Base-by-base conservation (phyloP, 805 yeast species). In the Clavispora santaluciae region DNA sequence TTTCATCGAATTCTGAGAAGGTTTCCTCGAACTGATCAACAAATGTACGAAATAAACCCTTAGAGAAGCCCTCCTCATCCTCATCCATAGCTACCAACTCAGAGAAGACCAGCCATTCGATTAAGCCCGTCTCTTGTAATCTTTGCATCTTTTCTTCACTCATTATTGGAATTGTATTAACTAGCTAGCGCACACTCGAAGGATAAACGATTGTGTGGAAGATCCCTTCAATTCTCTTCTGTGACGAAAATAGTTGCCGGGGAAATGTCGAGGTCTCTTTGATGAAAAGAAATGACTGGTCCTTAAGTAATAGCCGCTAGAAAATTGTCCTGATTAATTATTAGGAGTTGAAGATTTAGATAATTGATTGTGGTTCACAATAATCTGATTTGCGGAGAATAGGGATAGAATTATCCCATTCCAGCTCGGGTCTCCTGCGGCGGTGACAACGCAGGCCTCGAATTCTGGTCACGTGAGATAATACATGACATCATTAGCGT, bases 1-100 rank as follows among this genome's bases (percentile, higher is more conserved):
- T 74, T 6, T 64, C 64, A 42, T 81, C 83, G 59, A 93, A 85
- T 47, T 86, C 79, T 28, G 63, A 67, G 54, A 90, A 86, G 0
- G 95, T 91, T 15, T 80, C 83, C 44, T 73, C 72, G 5, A 95
- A 96, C 64, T 93, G 99, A 42, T 87, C 95, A 43, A 84, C 86
- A 61, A 86, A 91, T 23, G 95, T 89, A 45, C 77, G 77, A 40
- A 91, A 83, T 42, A 93, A 70, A 26, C 84, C 75, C 53, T 79
- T 71, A 24, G 91, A 82, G 68, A 93, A 93, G 6, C 88, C 96
- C 44, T 90, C 93, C 57, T 86, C 95, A 55, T 91, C 98, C 56
- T 91, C 96, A 63, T 93, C 99, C 97, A 93, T 90, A 39, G 86
- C 81, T 38, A 90, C 76, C 43, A 93, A 73, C 67, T 93, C 98